Evolutionary conservation across 306 rosid genomes (phyloP).

Genomic region (Lupinus albus): DNA sequence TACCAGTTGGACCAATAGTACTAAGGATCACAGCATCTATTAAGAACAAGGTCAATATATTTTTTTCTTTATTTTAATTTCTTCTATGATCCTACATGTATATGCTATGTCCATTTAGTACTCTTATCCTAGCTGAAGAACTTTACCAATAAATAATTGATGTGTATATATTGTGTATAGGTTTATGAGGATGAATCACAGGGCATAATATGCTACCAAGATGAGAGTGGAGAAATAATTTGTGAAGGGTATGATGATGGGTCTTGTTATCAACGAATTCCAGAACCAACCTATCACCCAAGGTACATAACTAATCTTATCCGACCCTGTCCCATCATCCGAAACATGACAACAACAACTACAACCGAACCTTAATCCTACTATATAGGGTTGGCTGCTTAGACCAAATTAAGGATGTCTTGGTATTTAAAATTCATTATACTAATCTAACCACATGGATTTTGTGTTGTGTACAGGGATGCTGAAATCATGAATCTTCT

Average conservation of each 20-base stretch:
- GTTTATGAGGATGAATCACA: conserved; percentile 76
- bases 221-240: conserved; percentile 77
- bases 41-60: conserved; percentile 65
- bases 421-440: too few relatives aligned
- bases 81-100: neutral
- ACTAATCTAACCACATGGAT: conserved; percentile 4
- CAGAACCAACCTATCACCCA: conserved; percentile 46
- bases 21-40: conserved; percentile 66
- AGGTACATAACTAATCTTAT: conserved; percentile 44
- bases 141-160: neutral
- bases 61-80: neutral
- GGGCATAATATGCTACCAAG: conserved; percentile 81
- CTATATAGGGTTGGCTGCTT: too few relatives aligned
- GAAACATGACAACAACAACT: too few relatives aligned
- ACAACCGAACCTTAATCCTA: too few relatives aligned
- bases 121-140: neutral
- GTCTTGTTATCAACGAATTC: conserved; percentile 64
- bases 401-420: too few relatives aligned
- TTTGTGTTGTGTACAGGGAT: conserved; percentile 51
- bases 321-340: neutral
- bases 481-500: conserved; percentile 60
- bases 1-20: conserved; percentile 26
- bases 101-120: neutral
- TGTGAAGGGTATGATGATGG: conserved; percentile 97
- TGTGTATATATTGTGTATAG: conserved; percentile 44